phyloP scores from a whole-genome alignment of 805 yeast species.

The Saturnispora halmiae region DNA sequence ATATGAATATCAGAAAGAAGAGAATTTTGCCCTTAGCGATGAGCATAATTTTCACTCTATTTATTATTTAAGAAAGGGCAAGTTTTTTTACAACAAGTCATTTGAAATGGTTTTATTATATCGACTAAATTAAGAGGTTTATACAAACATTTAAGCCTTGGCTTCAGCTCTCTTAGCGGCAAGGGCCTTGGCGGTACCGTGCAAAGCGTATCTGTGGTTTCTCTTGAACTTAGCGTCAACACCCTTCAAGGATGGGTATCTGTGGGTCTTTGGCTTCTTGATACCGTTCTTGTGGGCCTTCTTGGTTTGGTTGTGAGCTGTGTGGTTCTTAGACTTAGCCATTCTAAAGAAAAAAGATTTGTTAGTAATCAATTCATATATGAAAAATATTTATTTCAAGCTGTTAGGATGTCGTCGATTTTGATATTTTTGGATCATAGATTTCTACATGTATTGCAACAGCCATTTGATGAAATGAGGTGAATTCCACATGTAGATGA shows the following conservation, averaged over 20 bases:
- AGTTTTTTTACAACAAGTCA: not conserved
- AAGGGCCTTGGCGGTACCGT: slow-evolving; percentile 92
- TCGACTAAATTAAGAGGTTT: not conserved
- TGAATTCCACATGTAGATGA: not conserved
- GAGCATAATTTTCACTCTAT: too few species aligned
- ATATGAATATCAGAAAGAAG: not conserved
- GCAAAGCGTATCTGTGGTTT: slow-evolving; percentile 98
- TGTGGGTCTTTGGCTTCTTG: slow-evolving; percentile 97
- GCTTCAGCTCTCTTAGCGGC: slow-evolving; percentile 49
- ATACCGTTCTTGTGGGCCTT: slow-evolving; percentile 98
- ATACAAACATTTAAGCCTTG: slow-evolving; percentile 8
- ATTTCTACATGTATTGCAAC: too few species aligned
- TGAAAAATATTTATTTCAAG: not conserved
- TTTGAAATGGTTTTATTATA: not conserved
- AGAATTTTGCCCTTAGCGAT: not conserved
- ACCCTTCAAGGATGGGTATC: slow-evolving; percentile 97
- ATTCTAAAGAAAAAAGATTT: slow-evolving; percentile 33
- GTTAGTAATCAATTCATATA: slow-evolving; percentile 7
- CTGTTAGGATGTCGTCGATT: too few species aligned
- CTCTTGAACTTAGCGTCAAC: slow-evolving; percentile 99
- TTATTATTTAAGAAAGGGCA: not conserved
- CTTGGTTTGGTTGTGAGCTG: slow-evolving; percentile 98
- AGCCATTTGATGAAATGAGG: not conserved
- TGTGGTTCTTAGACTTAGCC: slow-evolving; percentile 99
- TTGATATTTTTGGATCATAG: too few species aligned